Evolutionary conservation across 2,329 filamentous ascomycete genomes (phyloP).

Genomic region (Curvularia spicifera): DNA sequence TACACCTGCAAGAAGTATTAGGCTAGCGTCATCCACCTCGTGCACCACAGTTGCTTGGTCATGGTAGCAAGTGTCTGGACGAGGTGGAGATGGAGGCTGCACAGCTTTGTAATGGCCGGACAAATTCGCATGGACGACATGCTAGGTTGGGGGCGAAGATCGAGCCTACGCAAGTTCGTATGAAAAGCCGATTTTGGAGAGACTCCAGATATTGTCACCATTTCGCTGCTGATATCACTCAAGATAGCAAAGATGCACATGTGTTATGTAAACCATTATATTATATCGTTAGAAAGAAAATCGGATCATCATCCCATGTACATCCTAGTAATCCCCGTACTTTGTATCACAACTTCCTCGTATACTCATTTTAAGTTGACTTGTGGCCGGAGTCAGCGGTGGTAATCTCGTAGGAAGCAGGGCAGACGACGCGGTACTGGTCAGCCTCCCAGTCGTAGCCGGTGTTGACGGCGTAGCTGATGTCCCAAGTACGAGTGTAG

Average conservation of each 20-base stretch:
- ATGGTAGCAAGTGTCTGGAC: neutral
- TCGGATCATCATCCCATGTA: neutral
- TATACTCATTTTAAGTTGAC: neutral
- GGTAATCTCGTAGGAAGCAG: conserved; percentile 13
- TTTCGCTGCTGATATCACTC: neutral
- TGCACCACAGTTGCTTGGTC: neutral
- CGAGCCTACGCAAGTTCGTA: neutral
- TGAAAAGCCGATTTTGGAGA: neutral
- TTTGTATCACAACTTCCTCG: neutral
- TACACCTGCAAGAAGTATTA: neutral
- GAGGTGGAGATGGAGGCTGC: neutral
- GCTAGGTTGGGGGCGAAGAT: neutral
- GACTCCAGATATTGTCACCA: neutral
- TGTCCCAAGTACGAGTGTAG: conserved; percentile 31
- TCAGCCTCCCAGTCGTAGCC: conserved; percentile 28
- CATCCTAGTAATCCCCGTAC: neutral
- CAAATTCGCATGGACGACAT: neutral
- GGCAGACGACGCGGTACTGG: conserved; percentile 12
- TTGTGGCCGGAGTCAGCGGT: conserved; percentile 14
- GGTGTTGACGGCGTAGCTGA: conserved; percentile 30
- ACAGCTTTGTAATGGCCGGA: neutral
- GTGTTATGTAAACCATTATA: neutral
- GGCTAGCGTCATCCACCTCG: neutral
- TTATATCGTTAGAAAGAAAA: neutral
- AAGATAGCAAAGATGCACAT: neutral